A percentile compares a stretch with the other conserved stretches of the same genome.
phyloP scores from a whole-genome alignment of 2,329 filamentous ascomycete species.

The Aureobasidium sp. region DNA sequence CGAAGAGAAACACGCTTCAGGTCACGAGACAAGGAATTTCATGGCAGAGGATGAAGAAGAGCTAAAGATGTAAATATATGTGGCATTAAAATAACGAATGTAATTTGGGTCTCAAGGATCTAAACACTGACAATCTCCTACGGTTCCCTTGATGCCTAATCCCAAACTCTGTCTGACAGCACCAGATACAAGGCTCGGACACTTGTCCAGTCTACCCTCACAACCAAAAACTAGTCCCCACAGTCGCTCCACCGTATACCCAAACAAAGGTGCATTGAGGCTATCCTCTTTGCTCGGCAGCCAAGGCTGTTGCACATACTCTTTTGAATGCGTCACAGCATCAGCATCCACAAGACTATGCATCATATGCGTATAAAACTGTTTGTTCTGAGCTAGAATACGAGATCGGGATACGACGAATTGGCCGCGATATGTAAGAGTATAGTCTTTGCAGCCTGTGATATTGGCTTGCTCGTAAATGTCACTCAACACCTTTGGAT shows the following conservation, averaged over 20 bases:
- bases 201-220: neutral
- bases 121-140: neutral
- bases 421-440: conserved; percentile 42
- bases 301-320: neutral
- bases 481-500: neutral
- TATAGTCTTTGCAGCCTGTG: conserved; percentile 16
- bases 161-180: neutral
- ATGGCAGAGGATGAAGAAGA: no score
- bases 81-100: no score
- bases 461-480: neutral
- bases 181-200: neutral
- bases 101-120: neutral
- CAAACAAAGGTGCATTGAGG: neutral
- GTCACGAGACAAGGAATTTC: no score
- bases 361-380: conserved; percentile 26
- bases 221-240: neutral
- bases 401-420: conserved; percentile 39
- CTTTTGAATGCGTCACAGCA: neutral
- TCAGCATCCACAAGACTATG: conserved; percentile 15
- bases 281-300: neutral
- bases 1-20: no score
- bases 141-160: neutral
- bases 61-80: no score
- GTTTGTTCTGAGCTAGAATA: conserved; percentile 20
- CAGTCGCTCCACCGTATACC: neutral